Evolutionary conservation across 352 stramenopile genomes (phyloP), one percentile per base, ranked within the genome.

Genomic region (Phytophthora capsici): DNA sequence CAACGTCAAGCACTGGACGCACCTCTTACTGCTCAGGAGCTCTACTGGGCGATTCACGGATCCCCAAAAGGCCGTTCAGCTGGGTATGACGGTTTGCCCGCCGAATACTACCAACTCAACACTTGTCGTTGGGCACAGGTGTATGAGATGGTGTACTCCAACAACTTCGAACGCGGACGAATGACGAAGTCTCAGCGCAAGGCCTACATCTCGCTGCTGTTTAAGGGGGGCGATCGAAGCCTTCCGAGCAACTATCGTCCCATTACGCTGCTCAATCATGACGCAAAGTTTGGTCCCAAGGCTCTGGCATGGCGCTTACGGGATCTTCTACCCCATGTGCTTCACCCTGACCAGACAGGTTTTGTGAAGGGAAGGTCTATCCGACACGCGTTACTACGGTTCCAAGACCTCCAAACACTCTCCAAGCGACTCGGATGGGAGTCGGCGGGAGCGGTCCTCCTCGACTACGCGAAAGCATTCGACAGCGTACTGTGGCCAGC

Each of bases 391-490:
- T 43, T 73, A 0, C 8, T 58, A 0, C 14, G 36, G 0, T 60
- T 73, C 20, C 53, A 63, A 19, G 58, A 73, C 23, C 19, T 73
- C 5, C 65, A 73, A 57, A 13, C 26, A 25, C 14, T 59, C 0
- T 13, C 32, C 0, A 32, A 45, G 16, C 14, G 6, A 4, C 17
- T 45, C 2, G 43, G 63, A 3, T 32, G 28, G 8, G 19, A 12
- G 0, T 9, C 40, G 1, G 32, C 64, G 0, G 51, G 64, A 1
- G 51, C 56, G 4, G 64, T 67, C 0, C 30, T 67, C 9, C 46
- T 73, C 0, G 58, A 73, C 20, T 66, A 55, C 22, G 63, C 57
- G 1, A 72, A 67, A 49, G 51, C 56, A 0, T 72, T 72, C 12
- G 50, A 63, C 22, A 71, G 57, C 37, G 56, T 71, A 1, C 23